A percentile compares a stretch with the other conserved stretches of the same genome.
Conservation (phyloP, 495 filamentous ascomycete genomes). For the Bombardia bombarda region DNA sequence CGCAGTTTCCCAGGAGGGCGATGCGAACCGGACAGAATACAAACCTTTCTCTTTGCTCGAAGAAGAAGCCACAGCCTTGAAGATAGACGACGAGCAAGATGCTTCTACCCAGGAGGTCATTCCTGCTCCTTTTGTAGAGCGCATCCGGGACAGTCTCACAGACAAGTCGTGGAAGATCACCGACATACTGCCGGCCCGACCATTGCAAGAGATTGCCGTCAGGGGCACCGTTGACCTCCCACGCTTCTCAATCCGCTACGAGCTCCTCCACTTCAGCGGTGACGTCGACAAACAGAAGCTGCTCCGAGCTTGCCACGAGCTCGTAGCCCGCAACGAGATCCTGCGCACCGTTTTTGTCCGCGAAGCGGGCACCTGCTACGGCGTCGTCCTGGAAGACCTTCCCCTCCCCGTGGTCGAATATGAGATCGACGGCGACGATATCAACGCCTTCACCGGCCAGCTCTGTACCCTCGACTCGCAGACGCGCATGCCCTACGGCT, state of each 20-base stretch:
- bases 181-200: constrained; percentile 55
- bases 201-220: constrained; percentile 57
- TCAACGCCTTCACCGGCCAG: constrained; percentile 42
- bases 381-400: constrained; percentile 53
- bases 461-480: constrained; percentile 44
- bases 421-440: constrained; percentile 42
- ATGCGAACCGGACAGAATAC: constrained; percentile 22
- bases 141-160: constrained; percentile 28
- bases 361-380: constrained; percentile 46
- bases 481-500: constrained; percentile 48
- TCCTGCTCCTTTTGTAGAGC: constrained; percentile 16
- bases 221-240: constrained; percentile 48
- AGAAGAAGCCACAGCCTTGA: too few species aligned
- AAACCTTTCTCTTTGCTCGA: constrained; percentile 15
- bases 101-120: not conserved
- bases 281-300: constrained; percentile 20
- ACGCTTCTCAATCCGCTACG: constrained; percentile 38
- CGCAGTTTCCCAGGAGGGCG: not conserved
- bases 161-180: constrained; percentile 36
- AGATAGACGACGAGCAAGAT: constrained; percentile 6
- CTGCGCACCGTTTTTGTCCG: constrained; percentile 63
- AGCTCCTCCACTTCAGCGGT: constrained; percentile 27
- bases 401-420: constrained; percentile 39
- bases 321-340: constrained; percentile 55
- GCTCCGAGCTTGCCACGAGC: constrained; percentile 25